A percentile compares a stretch with the other conserved stretches of the same genome.
These are phyloP conservation scores for Gnaphalium uliginosum DNA, from an alignment of 129 eudicot genomes.

Conservation along the genomic window DNA sequence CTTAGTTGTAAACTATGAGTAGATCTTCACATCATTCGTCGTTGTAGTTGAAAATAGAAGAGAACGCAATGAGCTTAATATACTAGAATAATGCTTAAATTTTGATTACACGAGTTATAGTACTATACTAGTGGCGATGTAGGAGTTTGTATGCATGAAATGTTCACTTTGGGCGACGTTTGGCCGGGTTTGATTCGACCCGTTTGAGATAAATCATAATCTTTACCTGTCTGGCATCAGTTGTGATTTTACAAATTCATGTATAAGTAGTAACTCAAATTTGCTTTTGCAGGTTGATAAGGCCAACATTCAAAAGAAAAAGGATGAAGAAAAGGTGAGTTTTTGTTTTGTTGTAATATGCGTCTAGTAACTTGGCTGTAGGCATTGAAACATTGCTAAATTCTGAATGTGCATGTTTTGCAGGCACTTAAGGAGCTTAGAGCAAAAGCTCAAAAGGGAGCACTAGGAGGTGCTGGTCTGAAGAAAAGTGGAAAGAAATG, in stretches of 20 bases:
- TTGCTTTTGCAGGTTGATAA: slow-evolving; percentile 56
- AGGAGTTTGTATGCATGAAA: not conserved
- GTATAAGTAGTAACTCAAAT: not conserved
- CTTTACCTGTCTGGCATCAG: not conserved
- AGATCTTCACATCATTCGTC: too few species aligned
- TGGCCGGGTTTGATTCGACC: too few species aligned
- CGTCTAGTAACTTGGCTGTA: not conserved
- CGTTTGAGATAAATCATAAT: too few species aligned
- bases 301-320: slow-evolving; percentile 86
- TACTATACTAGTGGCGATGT: not conserved
- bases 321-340: slow-evolving; percentile 83
- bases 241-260: not conserved
- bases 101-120: too few species aligned
- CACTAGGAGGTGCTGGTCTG: slow-evolving; percentile 75
- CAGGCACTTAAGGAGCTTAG: slow-evolving; percentile 85
- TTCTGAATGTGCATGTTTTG: not conserved
- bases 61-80: too few species aligned
- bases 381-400: slow-evolving; percentile 3
- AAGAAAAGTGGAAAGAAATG: slow-evolving; percentile 85
- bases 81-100: not conserved
- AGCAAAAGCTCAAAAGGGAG: slow-evolving; percentile 88
- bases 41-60: too few species aligned
- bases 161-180: too few species aligned
- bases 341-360: not conserved
- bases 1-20: not conserved